phyloP scores from a whole-genome alignment of 2,329 filamentous ascomycete species.

The Fusarium tuaranense region DNA sequence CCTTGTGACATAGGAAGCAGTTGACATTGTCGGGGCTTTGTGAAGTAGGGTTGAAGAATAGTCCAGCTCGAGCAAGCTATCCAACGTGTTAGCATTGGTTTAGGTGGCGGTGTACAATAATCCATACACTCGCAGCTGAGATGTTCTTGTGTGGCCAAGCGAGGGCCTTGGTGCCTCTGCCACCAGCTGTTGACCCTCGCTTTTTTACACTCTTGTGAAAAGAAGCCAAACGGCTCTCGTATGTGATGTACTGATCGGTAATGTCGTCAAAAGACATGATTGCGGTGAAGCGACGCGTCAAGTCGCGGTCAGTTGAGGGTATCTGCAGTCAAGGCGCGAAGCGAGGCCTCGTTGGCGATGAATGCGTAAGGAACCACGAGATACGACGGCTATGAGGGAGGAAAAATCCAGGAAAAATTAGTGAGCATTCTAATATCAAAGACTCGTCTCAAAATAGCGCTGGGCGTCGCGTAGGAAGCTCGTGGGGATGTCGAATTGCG shows the following conservation, averaged over 20 bases:
- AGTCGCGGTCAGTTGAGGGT: conserved; percentile 31
- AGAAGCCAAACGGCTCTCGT: conserved; percentile 82
- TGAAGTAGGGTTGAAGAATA: conserved; percentile 84
- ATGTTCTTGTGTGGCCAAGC: conserved; percentile 80
- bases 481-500: conserved; percentile 9
- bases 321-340: conserved; percentile 34
- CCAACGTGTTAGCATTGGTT: conserved; percentile 37
- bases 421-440: conserved; percentile 35
- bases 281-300: conserved; percentile 34
- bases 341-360: conserved; percentile 14
- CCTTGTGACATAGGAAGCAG: conserved; percentile 88
- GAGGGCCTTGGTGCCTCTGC: conserved; percentile 63
- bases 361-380: conserved; percentile 14
- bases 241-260: conserved; percentile 68
- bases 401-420: conserved; percentile 24
- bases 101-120: conserved; percentile 5
- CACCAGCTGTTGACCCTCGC: conserved; percentile 73
- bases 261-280: conserved; percentile 51
- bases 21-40: conserved; percentile 86
- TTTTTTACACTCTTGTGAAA: conserved; percentile 79
- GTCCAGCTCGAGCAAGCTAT: conserved; percentile 90
- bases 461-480: conserved; percentile 13
- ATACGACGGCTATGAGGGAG: conserved; percentile 7
- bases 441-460: conserved; percentile 2
- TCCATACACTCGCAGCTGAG: conserved; percentile 46